Percentiles rank a stretch among this genome's conserved stretches.
These are phyloP conservation scores for Camellia granthamiana DNA, from an alignment of 148 eudicot genomes.

Conservation along the genomic window DNA sequence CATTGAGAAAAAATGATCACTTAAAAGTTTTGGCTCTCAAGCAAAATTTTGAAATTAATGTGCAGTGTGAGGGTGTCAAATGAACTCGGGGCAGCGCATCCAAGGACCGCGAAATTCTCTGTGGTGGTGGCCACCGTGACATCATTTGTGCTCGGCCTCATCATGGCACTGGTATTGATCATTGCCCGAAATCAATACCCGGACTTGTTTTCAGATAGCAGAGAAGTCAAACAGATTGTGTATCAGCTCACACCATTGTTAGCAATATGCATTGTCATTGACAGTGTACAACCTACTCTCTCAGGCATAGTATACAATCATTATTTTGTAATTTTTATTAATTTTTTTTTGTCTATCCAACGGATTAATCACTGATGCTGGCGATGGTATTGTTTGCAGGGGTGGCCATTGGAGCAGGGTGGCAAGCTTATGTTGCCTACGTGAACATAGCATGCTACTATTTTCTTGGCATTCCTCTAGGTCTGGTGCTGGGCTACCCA, in stretches of 20 bases:
- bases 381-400: neutral
- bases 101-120: slow-evolving; percentile 10
- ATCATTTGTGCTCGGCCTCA: neutral
- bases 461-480: slow-evolving; percentile 7
- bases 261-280: neutral
- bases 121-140: slow-evolving; percentile 8
- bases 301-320: neutral
- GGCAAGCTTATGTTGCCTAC: slow-evolving; percentile 12
- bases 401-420: slow-evolving; percentile 19
- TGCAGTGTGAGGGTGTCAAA: slow-evolving; percentile 29
- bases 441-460: slow-evolving; percentile 17
- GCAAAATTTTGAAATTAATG: neutral
- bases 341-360: neutral
- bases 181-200: neutral
- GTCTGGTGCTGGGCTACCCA: neutral
- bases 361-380: no score
- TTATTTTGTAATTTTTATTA: no score
- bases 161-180: neutral
- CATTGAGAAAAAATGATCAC: no score
- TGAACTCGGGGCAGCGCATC: slow-evolving; percentile 22
- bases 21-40: no score
- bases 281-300: slow-evolving; percentile 12
- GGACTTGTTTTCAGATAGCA: neutral
- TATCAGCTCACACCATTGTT: neutral
- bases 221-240: neutral